Percentiles rank a stretch among this genome's conserved stretches.
These are phyloP conservation scores for Lachnellula occidentalis DNA, from an alignment of 2,329 filamentous ascomycete genomes.

Conservation along the genomic window DNA sequence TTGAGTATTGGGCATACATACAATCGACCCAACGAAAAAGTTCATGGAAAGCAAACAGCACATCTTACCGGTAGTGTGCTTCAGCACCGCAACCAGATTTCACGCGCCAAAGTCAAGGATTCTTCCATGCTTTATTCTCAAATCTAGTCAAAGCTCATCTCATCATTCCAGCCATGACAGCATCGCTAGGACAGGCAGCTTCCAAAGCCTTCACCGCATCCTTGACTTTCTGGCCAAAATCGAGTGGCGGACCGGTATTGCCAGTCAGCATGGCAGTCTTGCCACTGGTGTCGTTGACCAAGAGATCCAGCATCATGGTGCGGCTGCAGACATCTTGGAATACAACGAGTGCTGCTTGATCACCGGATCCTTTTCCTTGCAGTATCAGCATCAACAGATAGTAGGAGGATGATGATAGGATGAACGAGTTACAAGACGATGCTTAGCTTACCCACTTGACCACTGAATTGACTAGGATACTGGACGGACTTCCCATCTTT, in stretches of 20 bases:
- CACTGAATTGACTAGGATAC: constrained; percentile 34
- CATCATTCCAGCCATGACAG: background rate
- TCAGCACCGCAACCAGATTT: no score
- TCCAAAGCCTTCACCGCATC: constrained; percentile 15
- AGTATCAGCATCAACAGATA: background rate
- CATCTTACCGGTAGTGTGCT: no score
- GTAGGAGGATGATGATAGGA: background rate
- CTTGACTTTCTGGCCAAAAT: constrained; percentile 16
- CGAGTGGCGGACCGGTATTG: constrained; percentile 7
- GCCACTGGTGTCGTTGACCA: constrained; percentile 21
- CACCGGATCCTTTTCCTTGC: constrained; percentile 15
- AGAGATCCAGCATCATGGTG: constrained; percentile 17
- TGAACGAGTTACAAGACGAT: background rate
- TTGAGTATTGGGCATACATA: no score
- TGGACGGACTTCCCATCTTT: constrained; percentile 30
- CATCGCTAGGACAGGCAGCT: constrained; percentile 8
- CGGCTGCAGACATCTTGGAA: constrained; percentile 20
- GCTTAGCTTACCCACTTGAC: constrained; percentile 8
- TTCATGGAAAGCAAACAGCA: no score
- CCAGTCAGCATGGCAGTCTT: constrained; percentile 17
- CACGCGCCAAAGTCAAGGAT: background rate
- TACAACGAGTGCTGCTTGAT: constrained; percentile 14
- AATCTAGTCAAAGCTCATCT: background rate
- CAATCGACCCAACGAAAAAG: no score
- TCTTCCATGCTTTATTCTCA: background rate